These are phyloP conservation scores for Fagopyrum homotropicum DNA, from an alignment of 148 eudicot genomes.

Conservation along the genomic window DNA sequence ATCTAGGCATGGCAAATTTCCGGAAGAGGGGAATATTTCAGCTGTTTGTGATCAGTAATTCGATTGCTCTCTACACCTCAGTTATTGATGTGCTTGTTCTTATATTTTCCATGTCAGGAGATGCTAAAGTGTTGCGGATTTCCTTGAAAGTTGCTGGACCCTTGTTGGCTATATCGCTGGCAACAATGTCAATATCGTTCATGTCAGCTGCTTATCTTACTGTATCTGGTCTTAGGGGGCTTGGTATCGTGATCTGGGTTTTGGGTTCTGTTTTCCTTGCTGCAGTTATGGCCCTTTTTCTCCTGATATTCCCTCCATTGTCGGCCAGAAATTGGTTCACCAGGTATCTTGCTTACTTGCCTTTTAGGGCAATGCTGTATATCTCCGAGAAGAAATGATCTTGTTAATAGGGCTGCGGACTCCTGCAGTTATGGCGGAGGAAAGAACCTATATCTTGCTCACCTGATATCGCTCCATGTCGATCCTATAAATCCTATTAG, in stretches of 20 bases:
- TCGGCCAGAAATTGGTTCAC: not conserved
- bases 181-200: conserved; percentile 45
- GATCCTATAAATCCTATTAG: too few species aligned
- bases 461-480: too few species aligned
- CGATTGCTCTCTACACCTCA: conserved; percentile 35
- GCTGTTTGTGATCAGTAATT: conserved; percentile 34
- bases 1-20: conserved; percentile 24
- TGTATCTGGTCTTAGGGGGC: conserved; percentile 29
- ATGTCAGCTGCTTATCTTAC: conserved; percentile 32
- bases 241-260: conserved; percentile 25
- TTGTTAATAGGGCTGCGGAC: too few species aligned
- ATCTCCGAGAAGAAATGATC: not conserved
- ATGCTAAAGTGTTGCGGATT: conserved; percentile 16
- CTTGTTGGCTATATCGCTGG: conserved; percentile 29
- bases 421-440: too few species aligned
- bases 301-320: not conserved
- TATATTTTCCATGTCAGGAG: conserved; percentile 39
- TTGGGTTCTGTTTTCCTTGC: conserved; percentile 26
- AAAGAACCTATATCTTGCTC: too few species aligned
- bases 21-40: conserved; percentile 19
- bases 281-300: not conserved
- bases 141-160: conserved; percentile 27
- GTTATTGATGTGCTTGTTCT: conserved; percentile 30
- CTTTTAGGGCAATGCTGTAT: not conserved
- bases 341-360: not conserved